Conservation (phyloP, 495 filamentous ascomycete species). For the Cercophora scortea region DNA sequence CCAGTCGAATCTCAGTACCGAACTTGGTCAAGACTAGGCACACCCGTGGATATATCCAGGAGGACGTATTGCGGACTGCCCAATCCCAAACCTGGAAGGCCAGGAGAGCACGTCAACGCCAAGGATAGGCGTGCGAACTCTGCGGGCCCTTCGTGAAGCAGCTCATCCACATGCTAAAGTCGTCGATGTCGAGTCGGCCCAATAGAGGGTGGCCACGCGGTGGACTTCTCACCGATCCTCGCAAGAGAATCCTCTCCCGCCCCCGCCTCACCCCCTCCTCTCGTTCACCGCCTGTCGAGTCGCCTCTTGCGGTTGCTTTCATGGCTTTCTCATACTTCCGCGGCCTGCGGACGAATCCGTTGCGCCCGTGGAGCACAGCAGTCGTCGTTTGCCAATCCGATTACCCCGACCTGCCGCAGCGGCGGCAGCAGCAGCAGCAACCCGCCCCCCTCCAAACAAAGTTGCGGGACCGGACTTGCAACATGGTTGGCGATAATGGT, state of each 20-base stretch:
- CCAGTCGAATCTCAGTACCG: background rate
- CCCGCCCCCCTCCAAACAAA: background rate
- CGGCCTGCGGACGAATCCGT: background rate
- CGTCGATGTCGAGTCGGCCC: background rate
- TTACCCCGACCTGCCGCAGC: background rate
- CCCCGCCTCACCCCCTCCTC: conserved; percentile 3
- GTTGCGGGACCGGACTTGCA: background rate
- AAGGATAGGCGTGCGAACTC: background rate
- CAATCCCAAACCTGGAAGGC: conserved; percentile 9
- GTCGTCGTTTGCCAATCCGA: background rate
- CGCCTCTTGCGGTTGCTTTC: background rate
- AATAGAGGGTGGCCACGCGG: conserved; percentile 2
- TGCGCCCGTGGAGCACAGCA: too few relatives aligned
- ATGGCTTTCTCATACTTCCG: background rate
- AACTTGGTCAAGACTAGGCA: conserved; percentile 3
- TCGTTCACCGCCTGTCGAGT: background rate
- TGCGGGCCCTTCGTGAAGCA: background rate
- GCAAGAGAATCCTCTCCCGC: background rate
- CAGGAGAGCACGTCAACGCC: background rate
- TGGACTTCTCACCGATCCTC: conserved; percentile 1
- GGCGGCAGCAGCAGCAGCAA: background rate
- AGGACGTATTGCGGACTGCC: background rate
- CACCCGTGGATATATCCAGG: background rate
- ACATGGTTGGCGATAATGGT: background rate
- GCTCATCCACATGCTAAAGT: conserved; percentile 13